phyloP scores from a whole-genome alignment of 352 stramenopile genomes.

The Pythium grandisporangium region DNA sequence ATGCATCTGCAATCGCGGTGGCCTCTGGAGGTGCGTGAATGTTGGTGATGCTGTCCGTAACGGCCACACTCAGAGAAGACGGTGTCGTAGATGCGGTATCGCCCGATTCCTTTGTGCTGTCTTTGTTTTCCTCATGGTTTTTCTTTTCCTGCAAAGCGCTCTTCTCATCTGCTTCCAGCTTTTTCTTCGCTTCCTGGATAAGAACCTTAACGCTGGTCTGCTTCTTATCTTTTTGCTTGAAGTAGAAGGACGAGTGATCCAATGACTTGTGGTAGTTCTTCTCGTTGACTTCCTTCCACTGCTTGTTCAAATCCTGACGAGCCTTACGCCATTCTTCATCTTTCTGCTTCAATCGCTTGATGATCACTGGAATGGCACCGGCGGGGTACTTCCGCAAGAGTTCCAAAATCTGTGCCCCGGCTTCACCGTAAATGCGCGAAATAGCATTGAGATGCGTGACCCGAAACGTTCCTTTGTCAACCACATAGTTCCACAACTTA shows the following conservation, averaged over 20 bases:
- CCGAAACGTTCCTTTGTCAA: slow-evolving; percentile 94
- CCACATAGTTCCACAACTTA: slow-evolving; percentile 82
- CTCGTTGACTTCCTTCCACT: slow-evolving; percentile 97
- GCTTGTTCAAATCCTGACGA: slow-evolving; percentile 92
- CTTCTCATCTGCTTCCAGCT: slow-evolving; percentile 61
- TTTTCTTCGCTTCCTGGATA: slow-evolving; percentile 82
- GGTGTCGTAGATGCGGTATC: too few relatives aligned
- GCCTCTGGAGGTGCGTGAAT: slow-evolving; percentile 39
- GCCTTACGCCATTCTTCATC: slow-evolving; percentile 94
- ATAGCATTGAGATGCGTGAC: slow-evolving; percentile 98
- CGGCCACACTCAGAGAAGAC: too few relatives aligned
- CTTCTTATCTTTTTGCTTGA: slow-evolving; percentile 98
- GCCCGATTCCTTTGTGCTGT: too few relatives aligned
- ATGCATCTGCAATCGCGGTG: slow-evolving; percentile 45
- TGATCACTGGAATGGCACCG: slow-evolving; percentile 95
- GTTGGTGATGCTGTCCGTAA: too few relatives aligned
- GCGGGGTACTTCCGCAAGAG: slow-evolving; percentile 95
- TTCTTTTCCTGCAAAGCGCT: slow-evolving; percentile 12
- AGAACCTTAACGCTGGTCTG: slow-evolving; percentile 93
- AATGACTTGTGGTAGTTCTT: slow-evolving; percentile 98
- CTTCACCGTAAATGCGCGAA: slow-evolving; percentile 96
- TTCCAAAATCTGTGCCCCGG: slow-evolving; percentile 87
- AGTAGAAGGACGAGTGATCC: slow-evolving; percentile 99
- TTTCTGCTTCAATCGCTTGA: slow-evolving; percentile 98
- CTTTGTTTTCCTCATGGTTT: slow-evolving; percentile 11